phyloP scores from a whole-genome alignment of 306 rosid genomes.

The Malus sieversii region DNA sequence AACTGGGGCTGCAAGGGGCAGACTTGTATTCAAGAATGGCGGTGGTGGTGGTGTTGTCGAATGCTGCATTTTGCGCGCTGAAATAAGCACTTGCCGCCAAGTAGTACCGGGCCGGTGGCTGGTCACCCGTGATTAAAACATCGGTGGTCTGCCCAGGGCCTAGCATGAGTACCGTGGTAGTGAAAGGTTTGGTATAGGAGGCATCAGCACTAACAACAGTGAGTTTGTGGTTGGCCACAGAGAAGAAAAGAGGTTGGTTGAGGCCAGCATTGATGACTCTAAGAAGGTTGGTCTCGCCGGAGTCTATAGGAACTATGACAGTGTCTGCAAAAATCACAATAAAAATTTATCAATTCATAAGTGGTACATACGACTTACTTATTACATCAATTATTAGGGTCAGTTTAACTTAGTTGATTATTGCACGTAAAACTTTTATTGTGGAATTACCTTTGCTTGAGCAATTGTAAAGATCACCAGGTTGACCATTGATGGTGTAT shows the following conservation, averaged over 20 bases:
- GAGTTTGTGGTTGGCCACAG: constrained; percentile 67
- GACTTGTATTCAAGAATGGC: constrained; percentile 74
- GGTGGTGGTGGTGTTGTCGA: constrained; percentile 77
- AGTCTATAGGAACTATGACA: constrained; percentile 35
- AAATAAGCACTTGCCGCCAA: constrained; percentile 68
- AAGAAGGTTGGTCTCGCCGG: constrained; percentile 71
- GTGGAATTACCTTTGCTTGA: constrained; percentile 15
- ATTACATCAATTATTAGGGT: not conserved
- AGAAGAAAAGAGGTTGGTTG: constrained; percentile 66
- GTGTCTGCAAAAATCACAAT: constrained; percentile 41
- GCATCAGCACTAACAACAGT: constrained; percentile 85
- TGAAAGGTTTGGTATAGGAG: constrained; percentile 80
- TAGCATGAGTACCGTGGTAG: constrained; percentile 65
- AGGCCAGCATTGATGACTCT: constrained; percentile 69
- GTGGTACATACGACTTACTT: not conserved
- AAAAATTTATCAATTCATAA: not conserved
- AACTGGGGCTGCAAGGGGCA: constrained; percentile 38
- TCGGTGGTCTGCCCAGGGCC: constrained; percentile 98
- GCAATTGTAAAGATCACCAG: constrained; percentile 18
- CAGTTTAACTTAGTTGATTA: not conserved
- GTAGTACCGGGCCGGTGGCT: constrained; percentile 59
- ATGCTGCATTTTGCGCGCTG: constrained; percentile 57
- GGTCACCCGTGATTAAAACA: constrained; percentile 65
- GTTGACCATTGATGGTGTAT: constrained; percentile 26
- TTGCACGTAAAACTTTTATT: not conserved